Evolutionary conservation across 768 basidiomycete species (phyloP).

Genomic region (Hygrophoropsis aurantiaca): DNA sequence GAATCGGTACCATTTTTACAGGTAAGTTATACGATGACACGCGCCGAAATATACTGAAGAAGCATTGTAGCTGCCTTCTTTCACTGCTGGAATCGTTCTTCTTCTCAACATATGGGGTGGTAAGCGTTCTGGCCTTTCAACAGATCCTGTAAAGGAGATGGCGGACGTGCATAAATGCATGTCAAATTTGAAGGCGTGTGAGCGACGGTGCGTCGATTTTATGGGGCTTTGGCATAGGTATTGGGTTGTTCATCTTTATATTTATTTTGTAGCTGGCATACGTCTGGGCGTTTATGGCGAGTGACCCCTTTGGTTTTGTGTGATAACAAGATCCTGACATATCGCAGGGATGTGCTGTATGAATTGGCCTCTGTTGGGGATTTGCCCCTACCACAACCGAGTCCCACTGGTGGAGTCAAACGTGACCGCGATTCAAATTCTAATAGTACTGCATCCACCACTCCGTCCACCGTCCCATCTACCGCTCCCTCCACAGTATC

Average conservation of each 20-base stretch:
- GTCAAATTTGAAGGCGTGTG: constrained; percentile 35
- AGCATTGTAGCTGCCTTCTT: constrained; percentile 35
- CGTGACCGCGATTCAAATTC: constrained; percentile 63
- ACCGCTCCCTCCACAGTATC: neutral
- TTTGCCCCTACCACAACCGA: constrained; percentile 60
- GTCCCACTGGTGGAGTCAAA: constrained; percentile 53
- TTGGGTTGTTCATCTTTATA: neutral
- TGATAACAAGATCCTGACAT: neutral
- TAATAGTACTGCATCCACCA: constrained; percentile 40
- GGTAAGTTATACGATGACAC: constrained; percentile 15
- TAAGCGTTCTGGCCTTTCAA: constrained; percentile 39
- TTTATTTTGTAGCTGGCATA: constrained; percentile 40
- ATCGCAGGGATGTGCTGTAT: constrained; percentile 65
- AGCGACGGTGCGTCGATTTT: constrained; percentile 30
- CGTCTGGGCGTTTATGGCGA: constrained; percentile 49
- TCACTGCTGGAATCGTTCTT: constrained; percentile 51
- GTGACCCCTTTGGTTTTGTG: constrained; percentile 10
- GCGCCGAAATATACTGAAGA: neutral
- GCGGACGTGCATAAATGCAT: constrained; percentile 53
- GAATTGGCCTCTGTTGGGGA: constrained; percentile 73
- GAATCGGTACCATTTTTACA: constrained; percentile 24
- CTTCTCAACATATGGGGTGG: constrained; percentile 58
- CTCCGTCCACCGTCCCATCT: constrained; percentile 4
- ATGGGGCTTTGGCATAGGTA: too few species aligned
- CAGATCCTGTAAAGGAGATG: constrained; percentile 45